Percentiles rank a stretch among this genome's conserved stretches.
phyloP scores from a whole-genome alignment of 2,329 filamentous ascomycete genomes.

The Aspergillus sclerotialis region DNA sequence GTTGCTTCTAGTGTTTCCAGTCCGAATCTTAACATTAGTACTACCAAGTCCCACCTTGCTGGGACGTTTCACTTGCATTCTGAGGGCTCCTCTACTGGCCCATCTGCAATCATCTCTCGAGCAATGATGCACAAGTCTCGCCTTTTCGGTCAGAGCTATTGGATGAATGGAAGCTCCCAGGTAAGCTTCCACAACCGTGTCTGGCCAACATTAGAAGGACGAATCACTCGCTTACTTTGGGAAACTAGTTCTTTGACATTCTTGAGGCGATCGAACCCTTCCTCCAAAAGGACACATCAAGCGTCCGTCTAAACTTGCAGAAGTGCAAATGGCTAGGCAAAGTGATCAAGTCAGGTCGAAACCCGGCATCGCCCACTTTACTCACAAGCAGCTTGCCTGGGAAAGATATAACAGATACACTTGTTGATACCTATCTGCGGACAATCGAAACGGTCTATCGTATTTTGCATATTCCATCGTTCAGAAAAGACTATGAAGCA shows the following conservation, averaged over 20 bases:
- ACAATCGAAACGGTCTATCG: constrained; percentile 50
- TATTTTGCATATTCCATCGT: constrained; percentile 52
- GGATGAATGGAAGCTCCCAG: constrained; percentile 44
- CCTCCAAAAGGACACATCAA: constrained; percentile 31
- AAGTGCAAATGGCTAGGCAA: constrained; percentile 49
- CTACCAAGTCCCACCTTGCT: constrained; percentile 30
- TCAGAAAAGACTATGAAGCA: constrained; percentile 48
- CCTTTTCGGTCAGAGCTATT: constrained; percentile 51
- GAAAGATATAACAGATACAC: constrained; percentile 37
- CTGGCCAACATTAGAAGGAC: not conserved
- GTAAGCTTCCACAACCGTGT: constrained; percentile 31
- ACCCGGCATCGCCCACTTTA: constrained; percentile 42
- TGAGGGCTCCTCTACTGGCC: constrained; percentile 27
- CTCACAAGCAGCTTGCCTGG: constrained; percentile 40
- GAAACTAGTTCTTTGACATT: constrained; percentile 22
- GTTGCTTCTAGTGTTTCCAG: constrained; percentile 8
- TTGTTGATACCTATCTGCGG: constrained; percentile 49
- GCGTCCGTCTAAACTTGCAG: constrained; percentile 32
- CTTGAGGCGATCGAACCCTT: constrained; percentile 40
- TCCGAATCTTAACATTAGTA: constrained; percentile 29
- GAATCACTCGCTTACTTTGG: not conserved
- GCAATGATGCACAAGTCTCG: constrained; percentile 49
- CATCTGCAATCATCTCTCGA: constrained; percentile 29
- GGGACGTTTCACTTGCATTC: constrained; percentile 40
- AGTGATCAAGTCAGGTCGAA: constrained; percentile 45